Base-by-base conservation (phyloP, 176 grass and related monocot species). In the Eragrostis nindensis region DNA sequence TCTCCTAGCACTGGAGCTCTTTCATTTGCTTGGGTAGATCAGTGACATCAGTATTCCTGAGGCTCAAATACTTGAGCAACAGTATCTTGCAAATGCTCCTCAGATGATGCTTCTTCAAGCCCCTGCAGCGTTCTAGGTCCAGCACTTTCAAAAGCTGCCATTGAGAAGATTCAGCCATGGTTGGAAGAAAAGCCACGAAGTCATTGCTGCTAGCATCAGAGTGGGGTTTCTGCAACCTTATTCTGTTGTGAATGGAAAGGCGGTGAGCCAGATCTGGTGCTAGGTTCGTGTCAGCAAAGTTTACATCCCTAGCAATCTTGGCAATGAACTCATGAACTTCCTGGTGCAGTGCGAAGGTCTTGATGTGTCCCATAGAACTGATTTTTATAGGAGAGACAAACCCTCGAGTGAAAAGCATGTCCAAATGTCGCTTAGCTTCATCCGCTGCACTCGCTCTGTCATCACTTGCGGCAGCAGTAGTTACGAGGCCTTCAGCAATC, bases 1-100 rank as follows among this genome's bases (percentile, higher is more conserved):
- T 88, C 38, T 84, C 67, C 46, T 80, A 2, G 5, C 11, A 6
- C 11, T 73, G 36, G 8, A 89, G 68, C 7, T 80, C 26, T 11
- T 59, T 43, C 22, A 89, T 80, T 21, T 89, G 17, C 0, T 41
- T 57, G 30, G 81, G 75, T 2, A 80, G 12, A 8, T 40, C 1
- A 4, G 17, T 5, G 0, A 84, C 13, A 24, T 41, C 15, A 2
- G 80, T 84, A 8, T 71, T 60, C 3, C 36, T 36, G 56, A 88
- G 75, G 44, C 80, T 84, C 4, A 88, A 30, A 36, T 82, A 88
- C 26, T 21, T 88, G 24, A 88, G 74, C 45, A 53, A 0, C 4
- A 84, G 4, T n/a, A 84, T 83, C 9, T 53, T 71, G 48, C 80
- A 88, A 8, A 88, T 76, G n/a, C 2, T 39, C 74, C 21, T 78